Evolutionary conservation across 495 filamentous ascomycete genomes (phyloP).

Genomic region (Xylaria intraflava): DNA sequence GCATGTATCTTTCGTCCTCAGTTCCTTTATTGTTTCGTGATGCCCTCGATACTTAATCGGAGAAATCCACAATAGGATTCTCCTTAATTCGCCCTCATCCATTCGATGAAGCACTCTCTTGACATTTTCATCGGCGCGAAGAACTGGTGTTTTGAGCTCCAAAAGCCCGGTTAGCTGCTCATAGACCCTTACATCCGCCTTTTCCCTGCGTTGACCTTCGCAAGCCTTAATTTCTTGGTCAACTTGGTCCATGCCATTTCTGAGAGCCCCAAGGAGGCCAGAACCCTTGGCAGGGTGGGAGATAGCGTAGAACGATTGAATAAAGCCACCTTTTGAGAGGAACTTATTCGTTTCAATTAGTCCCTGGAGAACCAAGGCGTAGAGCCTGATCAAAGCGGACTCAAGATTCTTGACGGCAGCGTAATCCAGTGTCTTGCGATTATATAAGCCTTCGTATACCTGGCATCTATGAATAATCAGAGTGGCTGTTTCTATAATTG

Average conservation of each 20-base stretch:
- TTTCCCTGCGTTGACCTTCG: not conserved
- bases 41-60: slow-evolving; percentile 7
- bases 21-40: slow-evolving; percentile 8
- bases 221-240: not conserved
- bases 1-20: slow-evolving; percentile 8
- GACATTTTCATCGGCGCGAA: not conserved
- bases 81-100: not conserved
- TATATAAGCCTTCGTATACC: slow-evolving; percentile 8
- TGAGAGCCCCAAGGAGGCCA: not conserved
- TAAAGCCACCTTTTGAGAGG: not conserved
- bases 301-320: not conserved
- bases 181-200: not conserved
- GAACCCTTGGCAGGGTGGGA: not conserved
- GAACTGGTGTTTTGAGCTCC: not conserved
- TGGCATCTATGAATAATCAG: slow-evolving; percentile 8
- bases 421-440: not conserved
- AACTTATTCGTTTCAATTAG: not conserved
- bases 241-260: not conserved
- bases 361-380: not conserved
- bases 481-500: slow-evolving; percentile 2
- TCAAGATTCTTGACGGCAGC: not conserved
- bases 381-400: slow-evolving; percentile 1
- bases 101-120: not conserved
- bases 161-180: not conserved
- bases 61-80: slow-evolving; percentile 6